phyloP scores from a whole-genome alignment of 345 rosid species.

The Salix suchowensis region DNA sequence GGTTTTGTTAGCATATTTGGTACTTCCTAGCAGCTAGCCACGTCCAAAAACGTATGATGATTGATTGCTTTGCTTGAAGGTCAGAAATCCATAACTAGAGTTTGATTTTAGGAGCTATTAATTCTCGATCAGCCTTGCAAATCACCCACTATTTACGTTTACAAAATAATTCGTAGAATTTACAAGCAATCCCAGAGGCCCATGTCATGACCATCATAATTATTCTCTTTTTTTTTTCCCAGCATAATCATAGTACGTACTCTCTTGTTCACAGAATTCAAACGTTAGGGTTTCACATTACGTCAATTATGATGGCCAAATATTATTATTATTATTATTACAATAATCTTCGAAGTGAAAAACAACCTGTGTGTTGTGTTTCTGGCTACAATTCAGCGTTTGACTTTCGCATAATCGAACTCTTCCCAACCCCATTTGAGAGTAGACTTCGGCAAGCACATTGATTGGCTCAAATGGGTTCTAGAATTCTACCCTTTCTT shows the following conservation, averaged over 20 bases:
- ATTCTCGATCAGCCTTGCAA: neutral
- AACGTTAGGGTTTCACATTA: neutral
- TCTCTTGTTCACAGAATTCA: too few species aligned
- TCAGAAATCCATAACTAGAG: conserved; percentile 1
- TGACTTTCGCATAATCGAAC: neutral
- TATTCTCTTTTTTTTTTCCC: neutral
- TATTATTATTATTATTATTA: neutral
- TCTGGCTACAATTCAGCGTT: neutral
- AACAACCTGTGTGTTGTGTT: neutral
- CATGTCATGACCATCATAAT: neutral
- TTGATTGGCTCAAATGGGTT: neutral
- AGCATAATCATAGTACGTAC: too few species aligned
- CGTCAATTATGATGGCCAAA: neutral
- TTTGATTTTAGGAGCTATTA: neutral
- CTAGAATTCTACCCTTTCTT: conserved; percentile 5
- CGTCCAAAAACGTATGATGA: conserved; percentile 2
- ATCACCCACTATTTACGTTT: neutral
- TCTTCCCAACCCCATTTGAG: neutral
- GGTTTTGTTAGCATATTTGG: neutral
- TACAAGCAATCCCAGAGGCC: neutral
- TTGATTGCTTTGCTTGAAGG: conserved; percentile 19
- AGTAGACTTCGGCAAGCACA: neutral
- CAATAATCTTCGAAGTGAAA: neutral
- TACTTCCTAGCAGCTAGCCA: neutral
- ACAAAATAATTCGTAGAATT: neutral